A percentile compares a stretch with the other conserved stretches of the same genome.
phyloP scores from a whole-genome alignment of 371 early-diverging fungal species.

The Batkoa obscura region DNA sequence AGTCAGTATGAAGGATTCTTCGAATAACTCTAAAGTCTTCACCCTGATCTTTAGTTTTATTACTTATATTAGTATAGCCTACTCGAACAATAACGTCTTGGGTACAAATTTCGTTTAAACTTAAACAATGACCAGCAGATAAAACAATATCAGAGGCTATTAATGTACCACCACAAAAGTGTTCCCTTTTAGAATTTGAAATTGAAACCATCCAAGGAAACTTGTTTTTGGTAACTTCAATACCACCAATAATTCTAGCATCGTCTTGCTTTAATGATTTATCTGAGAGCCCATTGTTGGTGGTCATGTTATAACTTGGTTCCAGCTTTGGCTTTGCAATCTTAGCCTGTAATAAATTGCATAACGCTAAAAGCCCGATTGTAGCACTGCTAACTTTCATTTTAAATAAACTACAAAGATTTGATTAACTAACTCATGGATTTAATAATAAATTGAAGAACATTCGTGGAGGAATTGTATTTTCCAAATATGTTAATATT shows the following conservation, averaged over 20 bases:
- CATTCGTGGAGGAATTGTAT: no score
- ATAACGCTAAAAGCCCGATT: no score
- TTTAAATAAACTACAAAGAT: no score
- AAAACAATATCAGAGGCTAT: not conserved
- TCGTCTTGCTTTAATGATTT: no score
- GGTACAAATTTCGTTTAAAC: not conserved
- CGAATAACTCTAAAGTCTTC: not conserved
- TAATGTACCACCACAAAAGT: not conserved
- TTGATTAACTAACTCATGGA: no score
- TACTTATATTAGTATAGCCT: not conserved
- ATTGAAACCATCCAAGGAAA: not conserved
- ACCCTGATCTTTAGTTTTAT: not conserved
- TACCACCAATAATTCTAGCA: not conserved
- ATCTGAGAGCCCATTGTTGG: no score
- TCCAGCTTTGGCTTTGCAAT: no score
- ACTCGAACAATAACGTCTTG: not conserved
- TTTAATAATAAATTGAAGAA: no score
- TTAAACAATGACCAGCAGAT: not conserved
- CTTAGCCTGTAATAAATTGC: no score
- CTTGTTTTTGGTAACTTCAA: not conserved
- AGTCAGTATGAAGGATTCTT: not conserved
- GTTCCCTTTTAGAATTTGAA: not conserved
- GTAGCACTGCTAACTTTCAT: no score
- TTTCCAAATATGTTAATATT: no score
- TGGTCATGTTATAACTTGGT: no score